These are phyloP conservation scores for Botryobasidium botryosum DNA, from an alignment of 768 basidiomycete species.

Conservation along the genomic window DNA sequence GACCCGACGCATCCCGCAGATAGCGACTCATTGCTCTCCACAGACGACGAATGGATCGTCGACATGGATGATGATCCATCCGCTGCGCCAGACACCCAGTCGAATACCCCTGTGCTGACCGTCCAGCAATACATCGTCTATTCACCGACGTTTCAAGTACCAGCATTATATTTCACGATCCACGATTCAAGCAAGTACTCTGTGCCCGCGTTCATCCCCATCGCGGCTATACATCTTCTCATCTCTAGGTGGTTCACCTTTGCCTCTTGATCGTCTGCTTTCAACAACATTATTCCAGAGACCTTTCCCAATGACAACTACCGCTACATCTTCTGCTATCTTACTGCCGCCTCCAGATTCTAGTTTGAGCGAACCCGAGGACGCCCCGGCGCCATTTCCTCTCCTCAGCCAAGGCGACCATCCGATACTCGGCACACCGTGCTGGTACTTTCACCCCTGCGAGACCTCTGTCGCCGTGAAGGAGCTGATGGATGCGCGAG, in stretches of 20 bases:
- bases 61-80: no score
- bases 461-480: slow-evolving; percentile 46
- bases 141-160: slow-evolving; percentile 66
- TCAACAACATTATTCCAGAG: slow-evolving; percentile 40
- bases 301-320: slow-evolving; percentile 2
- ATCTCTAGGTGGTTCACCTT: slow-evolving; percentile 43
- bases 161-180: slow-evolving; percentile 67
- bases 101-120: slow-evolving; percentile 15
- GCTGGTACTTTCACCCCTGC: slow-evolving; percentile 85
- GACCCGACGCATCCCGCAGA: no score
- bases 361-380: slow-evolving; percentile 9
- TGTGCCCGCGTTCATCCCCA: not conserved
- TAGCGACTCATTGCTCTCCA: no score
- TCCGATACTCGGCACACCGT: slow-evolving; percentile 51
- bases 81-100: no score
- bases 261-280: slow-evolving; percentile 39
- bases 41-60: no score
- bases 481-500: slow-evolving; percentile 55
- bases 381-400: slow-evolving; percentile 36
- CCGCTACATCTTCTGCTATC: slow-evolving; percentile 23
- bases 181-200: slow-evolving; percentile 45
- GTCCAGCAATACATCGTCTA: slow-evolving; percentile 52
- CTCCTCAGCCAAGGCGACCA: slow-evolving; percentile 79
- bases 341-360: slow-evolving; percentile 34
- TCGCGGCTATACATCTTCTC: slow-evolving; percentile 8